Base-by-base conservation (phyloP, 75 land plant species). In the Pinus tabuliformis region DNA sequence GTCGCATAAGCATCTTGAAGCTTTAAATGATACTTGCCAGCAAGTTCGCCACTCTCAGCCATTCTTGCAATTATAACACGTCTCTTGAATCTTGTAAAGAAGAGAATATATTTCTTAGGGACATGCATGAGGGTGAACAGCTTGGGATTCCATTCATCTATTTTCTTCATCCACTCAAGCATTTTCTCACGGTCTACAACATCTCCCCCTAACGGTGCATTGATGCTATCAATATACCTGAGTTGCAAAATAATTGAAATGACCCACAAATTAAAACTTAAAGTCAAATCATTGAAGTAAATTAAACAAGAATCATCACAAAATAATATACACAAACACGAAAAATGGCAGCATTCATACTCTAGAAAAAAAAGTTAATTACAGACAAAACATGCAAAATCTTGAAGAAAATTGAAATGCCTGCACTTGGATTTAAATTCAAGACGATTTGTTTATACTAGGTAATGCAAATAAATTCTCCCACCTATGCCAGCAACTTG, bases 71-170 rank as follows among this genome's bases (percentile, higher is more conserved):
- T 94, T 20, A 84, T 70, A 26, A 96, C 98, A 39, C 86, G 84
- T 76, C 99, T 86, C 77, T 86, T 72, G 80, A 96, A 96, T 73
- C 84, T 90, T 36, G 93, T 81, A 59, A 91, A 90, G 65, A 73
- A 84, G 13, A 68, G 54, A 0, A 92, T 84, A 56, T 89, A 76
- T 70, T 92, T 90, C 9, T 76, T 73, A 2, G 98, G 97, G 18
- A 92, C 65, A 58, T 90, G 87, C 57, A 81, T 83, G 15, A 96
- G 88, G 1, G 99, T 96, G 78, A 96, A 96, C 5, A 78, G 83
- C 62, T 89, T 92, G 54, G 93, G 89, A 58, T 94, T 84, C 99
- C 99, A 96, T 28, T 57, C 82, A 77, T 96, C 90, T 26, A 96
- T 88, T 77, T 88, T 92, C n/a, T 76, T 78, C 85, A 94, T 87